Evolutionary conservation across 306 rosid species (phyloP), one percentile per base, ranked within the genome.

Genomic region (Dryas drummondii): DNA sequence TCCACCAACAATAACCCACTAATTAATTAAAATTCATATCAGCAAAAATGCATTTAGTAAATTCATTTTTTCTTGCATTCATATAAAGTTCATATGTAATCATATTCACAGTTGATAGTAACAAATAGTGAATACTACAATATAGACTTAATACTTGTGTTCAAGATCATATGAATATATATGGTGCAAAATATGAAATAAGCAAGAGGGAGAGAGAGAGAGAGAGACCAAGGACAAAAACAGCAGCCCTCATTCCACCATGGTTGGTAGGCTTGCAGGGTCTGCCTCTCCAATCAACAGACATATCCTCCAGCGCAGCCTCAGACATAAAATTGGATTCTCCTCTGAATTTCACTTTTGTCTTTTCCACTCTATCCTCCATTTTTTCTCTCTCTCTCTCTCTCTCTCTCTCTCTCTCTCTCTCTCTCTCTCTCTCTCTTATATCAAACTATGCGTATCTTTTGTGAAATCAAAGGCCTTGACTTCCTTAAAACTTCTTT

Each of bases 191-290:
- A 50, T 14, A 47, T 67, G 15, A 48, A 12, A 12, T 4, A 26
- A 11, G 32, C 44, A 60, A 13, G 17, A 61, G 45, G 13, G 26
- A 19, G 45, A 56, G 66, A 53, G 55, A 72, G n/a, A 81, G 72
- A 82, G 57, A 71, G 49, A 73, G 60, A 88, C 93, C 93, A 13
- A 88, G 90, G 67, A 88, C 88, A 82, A 86, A 88, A 72, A 69
- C 65, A 78, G 90, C 93, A 56, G 93, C 86, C 48, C 41, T 71
- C 90, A 86, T 88, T 86, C 93, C 93, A 70, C 90, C 93, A 80
- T 84, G 87, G 40, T 84, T 82, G 57, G 62, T n/a, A 15, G 74
- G 71, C 49, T 78, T 82, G 78, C 86, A 82, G 72, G 83, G 84
- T 72, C 84, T 84, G 77, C 93, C 87, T 80, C 86, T 82, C 90